A percentile compares a stretch with the other conserved stretches of the same genome.
Conservation (phyloP, 306 rosid genomes). For the Trifolium fragiferum region DNA sequence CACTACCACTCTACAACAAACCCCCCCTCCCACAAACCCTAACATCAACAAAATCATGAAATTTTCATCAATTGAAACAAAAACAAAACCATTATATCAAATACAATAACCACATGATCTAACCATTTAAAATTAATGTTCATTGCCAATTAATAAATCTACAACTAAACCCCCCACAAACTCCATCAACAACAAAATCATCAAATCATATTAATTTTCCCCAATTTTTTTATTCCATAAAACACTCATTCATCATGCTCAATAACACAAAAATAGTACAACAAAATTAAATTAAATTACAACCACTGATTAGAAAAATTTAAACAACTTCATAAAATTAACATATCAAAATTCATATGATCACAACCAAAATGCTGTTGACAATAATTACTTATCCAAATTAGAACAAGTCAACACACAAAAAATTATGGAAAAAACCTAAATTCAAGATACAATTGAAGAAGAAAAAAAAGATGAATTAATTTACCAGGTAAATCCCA, state of each 20-base stretch:
- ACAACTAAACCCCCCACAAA: neutral
- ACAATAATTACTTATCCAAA: neutral
- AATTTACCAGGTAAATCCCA: constrained; percentile 93
- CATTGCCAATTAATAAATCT: neutral
- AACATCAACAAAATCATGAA: neutral
- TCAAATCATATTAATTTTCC: neutral
- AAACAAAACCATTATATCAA: neutral
- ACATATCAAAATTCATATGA: neutral
- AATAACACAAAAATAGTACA: neutral
- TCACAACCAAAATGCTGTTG: neutral
- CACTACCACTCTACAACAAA: neutral
- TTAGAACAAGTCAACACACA: constrained; percentile 16
- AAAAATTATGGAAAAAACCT: neutral
- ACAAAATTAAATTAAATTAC: neutral
- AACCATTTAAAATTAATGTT: constrained; percentile 5
- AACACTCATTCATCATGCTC: neutral
- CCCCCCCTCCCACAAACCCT: neutral
- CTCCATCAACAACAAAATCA: neutral
- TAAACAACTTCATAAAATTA: neutral
- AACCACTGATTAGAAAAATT: neutral
- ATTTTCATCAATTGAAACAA: neutral
- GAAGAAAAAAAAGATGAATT: neutral
- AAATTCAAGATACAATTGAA: neutral
- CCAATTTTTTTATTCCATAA: neutral
- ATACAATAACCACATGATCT: neutral